A percentile compares a stretch with the other conserved stretches of the same genome.
phyloP scores from a whole-genome alignment of 805 yeast genomes.

The Sugiyamaella qingdaonensis region DNA sequence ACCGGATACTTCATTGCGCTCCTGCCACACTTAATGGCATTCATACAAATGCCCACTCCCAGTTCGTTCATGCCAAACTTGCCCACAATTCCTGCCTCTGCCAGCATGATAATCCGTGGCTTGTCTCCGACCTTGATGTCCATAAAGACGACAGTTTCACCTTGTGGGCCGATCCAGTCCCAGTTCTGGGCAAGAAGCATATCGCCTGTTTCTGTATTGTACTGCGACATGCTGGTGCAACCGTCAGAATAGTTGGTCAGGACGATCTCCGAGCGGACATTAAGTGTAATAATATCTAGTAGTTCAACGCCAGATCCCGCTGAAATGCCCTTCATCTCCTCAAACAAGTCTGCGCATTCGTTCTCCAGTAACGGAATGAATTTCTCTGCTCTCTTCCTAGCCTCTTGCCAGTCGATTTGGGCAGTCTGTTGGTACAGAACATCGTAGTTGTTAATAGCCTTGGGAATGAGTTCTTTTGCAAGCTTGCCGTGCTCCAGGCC shows the following conservation, averaged over 20 bases:
- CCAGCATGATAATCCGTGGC: conserved; percentile 30
- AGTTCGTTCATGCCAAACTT: conserved; percentile 34
- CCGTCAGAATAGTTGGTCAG: conserved; percentile 34
- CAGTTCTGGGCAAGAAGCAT: conserved; percentile 37
- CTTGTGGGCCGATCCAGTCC: conserved; percentile 38
- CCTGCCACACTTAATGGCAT: conserved; percentile 34
- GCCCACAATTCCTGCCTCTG: conserved; percentile 37
- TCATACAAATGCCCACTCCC: conserved; percentile 33
- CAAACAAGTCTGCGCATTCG: conserved; percentile 32
- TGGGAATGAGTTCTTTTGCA: conserved; percentile 30
- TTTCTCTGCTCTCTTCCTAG: conserved; percentile 25
- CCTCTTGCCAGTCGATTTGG: conserved; percentile 32
- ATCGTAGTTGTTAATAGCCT: conserved; percentile 31
- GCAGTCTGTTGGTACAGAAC: conserved; percentile 25
- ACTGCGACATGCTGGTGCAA: conserved; percentile 34
- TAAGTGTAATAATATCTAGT: conserved; percentile 37
- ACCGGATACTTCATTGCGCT: conserved; percentile 33
- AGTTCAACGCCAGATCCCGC: conserved; percentile 34
- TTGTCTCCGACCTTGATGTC: conserved; percentile 24
- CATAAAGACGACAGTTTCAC: conserved; percentile 27
- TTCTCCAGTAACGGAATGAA: conserved; percentile 31
- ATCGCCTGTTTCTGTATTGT: conserved; percentile 24
- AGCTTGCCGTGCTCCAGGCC: conserved; percentile 36
- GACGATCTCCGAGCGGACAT: conserved; percentile 38
- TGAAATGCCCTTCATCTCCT: conserved; percentile 39